Percentiles rank a stretch among this genome's conserved stretches.
Evolutionary conservation across 1,139 yeast genomes (phyloP).

Genomic region (Yamadazyma aaseri): DNA sequence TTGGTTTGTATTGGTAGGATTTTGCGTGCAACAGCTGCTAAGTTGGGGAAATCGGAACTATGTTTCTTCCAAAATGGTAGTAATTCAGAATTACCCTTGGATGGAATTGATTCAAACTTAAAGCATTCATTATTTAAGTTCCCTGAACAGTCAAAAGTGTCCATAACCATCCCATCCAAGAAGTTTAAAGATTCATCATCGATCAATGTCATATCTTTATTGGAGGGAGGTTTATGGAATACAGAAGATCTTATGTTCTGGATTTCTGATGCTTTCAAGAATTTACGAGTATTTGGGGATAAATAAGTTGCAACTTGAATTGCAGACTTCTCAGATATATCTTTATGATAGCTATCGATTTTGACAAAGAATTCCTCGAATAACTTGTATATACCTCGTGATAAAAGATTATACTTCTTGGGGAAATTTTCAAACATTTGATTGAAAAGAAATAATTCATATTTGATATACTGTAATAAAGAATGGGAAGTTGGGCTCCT

Average conservation of each 20-base stretch:
- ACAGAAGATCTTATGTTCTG: conserved; percentile 13
- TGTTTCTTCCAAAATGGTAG: conserved; percentile 22
- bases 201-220: conserved; percentile 4
- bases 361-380: conserved; percentile 11
- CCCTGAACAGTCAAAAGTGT: conserved; percentile 28
- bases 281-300: conserved; percentile 27
- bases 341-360: conserved; percentile 11
- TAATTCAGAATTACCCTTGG: conserved; percentile 8
- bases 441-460: conserved; percentile 12
- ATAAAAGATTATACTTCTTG: conserved; percentile 10
- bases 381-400: conserved; percentile 10
- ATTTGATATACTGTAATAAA: conserved; percentile 13
- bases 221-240: conserved; percentile 1
- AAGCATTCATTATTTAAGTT: conserved; percentile 25
- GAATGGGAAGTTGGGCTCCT: conserved; percentile 5
- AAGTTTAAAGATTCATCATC: conserved; percentile 13
- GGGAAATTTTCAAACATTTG: conserved; percentile 14
- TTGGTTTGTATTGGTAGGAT: conserved; percentile 19
- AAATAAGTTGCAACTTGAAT: conserved; percentile 23
- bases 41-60: conserved; percentile 15
- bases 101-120: conserved; percentile 23
- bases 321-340: conserved; percentile 16
- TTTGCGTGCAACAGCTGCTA: conserved; percentile 17
- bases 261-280: conserved; percentile 20
- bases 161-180: conserved; percentile 26